These are phyloP conservation scores for Teratosphaeria destructans DNA, from an alignment of 2,329 filamentous ascomycete genomes.

Conservation along the genomic window DNA sequence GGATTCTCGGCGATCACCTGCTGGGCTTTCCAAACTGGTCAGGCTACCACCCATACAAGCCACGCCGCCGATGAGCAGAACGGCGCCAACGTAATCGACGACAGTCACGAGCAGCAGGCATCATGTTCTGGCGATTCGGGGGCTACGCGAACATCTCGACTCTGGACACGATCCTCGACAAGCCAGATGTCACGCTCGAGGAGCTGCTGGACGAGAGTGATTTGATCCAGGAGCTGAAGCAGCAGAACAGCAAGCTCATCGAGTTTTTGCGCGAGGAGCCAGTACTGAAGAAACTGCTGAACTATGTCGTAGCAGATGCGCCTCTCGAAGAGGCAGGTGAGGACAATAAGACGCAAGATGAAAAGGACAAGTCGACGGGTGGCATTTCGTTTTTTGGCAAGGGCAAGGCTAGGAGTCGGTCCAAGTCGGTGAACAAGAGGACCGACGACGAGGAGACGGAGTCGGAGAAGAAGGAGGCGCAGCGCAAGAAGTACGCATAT, in stretches of 20 bases:
- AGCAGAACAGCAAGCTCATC: slow-evolving; percentile 94
- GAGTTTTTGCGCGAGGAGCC: slow-evolving; percentile 86
- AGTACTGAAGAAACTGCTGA: slow-evolving; percentile 72
- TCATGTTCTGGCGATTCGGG: slow-evolving; percentile 99
- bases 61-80: background rate
- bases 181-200: slow-evolving; percentile 86
- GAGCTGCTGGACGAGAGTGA: slow-evolving; percentile 94
- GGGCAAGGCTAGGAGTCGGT: slow-evolving; percentile 32
- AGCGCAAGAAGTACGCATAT: slow-evolving; percentile 86
- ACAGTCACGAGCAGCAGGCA: slow-evolving; percentile 31
- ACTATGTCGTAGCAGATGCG: slow-evolving; percentile 80
- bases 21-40: background rate
- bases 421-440: slow-evolving; percentile 30
- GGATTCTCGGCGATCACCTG: background rate
- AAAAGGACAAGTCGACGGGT: slow-evolving; percentile 33
- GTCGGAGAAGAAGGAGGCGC: slow-evolving; percentile 73
- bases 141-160: slow-evolving; percentile 95
- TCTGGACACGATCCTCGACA: slow-evolving; percentile 93
- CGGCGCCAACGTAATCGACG: background rate
- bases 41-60: background rate
- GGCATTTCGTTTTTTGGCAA: slow-evolving; percentile 38
- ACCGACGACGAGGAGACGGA: slow-evolving; percentile 33
- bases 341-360: slow-evolving; percentile 29
- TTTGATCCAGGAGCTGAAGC: slow-evolving; percentile 92
- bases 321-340: slow-evolving; percentile 33